Base-by-base conservation (phyloP, 352 stramenopile species). In the Globisporangium carolinianum region DNA sequence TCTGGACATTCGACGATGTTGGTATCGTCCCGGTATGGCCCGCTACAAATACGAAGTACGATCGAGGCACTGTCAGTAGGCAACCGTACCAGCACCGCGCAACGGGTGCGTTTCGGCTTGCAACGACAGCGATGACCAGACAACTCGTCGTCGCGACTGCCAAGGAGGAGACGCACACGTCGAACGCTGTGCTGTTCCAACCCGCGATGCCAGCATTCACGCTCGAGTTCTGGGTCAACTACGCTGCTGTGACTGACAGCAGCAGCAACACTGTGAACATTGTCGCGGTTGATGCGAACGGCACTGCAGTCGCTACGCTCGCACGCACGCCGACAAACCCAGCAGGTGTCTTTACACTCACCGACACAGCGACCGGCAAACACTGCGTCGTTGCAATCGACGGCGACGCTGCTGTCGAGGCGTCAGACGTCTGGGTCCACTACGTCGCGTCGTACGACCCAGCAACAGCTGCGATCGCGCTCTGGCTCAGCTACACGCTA, bases 1-100 rank as follows among this genome's bases (percentile, higher is more conserved):
- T 89, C 5, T 88, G 80, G 78, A 46, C 68, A 1, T 88, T 92
- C 38, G 74, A 86, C 41, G 65, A 75, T 3, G 52, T 71, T 8
- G 35, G 56, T 2, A 69, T 72, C 18, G 56, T 68, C 10, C 47
- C 72, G 5, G 57, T 78, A 15, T n/a, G 1, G 24, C 2, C 24
- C 24, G 3, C 3, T 32, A 32, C 24, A 32, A 32, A 32, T 32
- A 32, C 24, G 24, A 32, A 3, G 3, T 32, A 32, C 24, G 24
- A 32, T 32, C 24, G 24, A 32, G 24, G 38, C 36, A 67, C 39
- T 45, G 45, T 5, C 7, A 41, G 17, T 6, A 15, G 38, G 1
- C 35, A 8, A 47, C 24, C 24, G 0, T 32, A 32, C 24, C 12
- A 5, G 47, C 43, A 3, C 18, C 57, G 35, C 49, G 47, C 57